A percentile compares a stretch with the other conserved stretches of the same genome.
Conservation (phyloP, 768 basidiomycete genomes). For the Tricholoma sp. region DNA sequence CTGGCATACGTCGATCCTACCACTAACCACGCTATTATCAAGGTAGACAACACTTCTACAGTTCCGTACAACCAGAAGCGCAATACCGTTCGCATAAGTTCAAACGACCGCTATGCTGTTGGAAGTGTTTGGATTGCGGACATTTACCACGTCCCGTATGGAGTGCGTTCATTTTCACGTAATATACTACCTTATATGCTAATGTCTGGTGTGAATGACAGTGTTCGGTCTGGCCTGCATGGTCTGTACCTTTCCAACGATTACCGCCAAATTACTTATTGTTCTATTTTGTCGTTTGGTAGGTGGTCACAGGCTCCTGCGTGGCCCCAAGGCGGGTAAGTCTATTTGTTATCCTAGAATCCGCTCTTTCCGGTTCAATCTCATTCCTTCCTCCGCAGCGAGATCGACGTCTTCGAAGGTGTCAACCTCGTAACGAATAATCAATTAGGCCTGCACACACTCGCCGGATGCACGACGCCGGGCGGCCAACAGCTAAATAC, state of each 20-base stretch:
- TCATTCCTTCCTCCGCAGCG: slow-evolving; percentile 22
- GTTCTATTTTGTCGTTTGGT: not conserved
- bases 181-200: not conserved
- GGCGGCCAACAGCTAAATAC: slow-evolving; percentile 46
- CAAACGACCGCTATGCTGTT: slow-evolving; percentile 48
- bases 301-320: slow-evolving; percentile 49
- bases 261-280: not conserved
- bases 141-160: slow-evolving; percentile 60
- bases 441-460: slow-evolving; percentile 71
- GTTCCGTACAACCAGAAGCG: slow-evolving; percentile 53
- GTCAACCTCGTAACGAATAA: slow-evolving; percentile 64
- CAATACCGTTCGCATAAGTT: slow-evolving; percentile 62
- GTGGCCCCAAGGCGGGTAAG: slow-evolving; percentile 61
- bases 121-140: slow-evolving; percentile 66
- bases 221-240: slow-evolving; percentile 73
- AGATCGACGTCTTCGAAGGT: slow-evolving; percentile 81
- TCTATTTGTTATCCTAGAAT: not conserved
- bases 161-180: slow-evolving; percentile 32
- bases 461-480: slow-evolving; percentile 50
- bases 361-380: not conserved
- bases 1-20: slow-evolving; percentile 58
- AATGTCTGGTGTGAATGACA: slow-evolving; percentile 14
- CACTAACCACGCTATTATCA: slow-evolving; percentile 71
- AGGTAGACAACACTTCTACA: slow-evolving; percentile 64
- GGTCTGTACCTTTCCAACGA: slow-evolving; percentile 23